phyloP scores from a whole-genome alignment of 2,329 filamentous ascomycete genomes.

The Sclerotinia sclerotiorum region DNA sequence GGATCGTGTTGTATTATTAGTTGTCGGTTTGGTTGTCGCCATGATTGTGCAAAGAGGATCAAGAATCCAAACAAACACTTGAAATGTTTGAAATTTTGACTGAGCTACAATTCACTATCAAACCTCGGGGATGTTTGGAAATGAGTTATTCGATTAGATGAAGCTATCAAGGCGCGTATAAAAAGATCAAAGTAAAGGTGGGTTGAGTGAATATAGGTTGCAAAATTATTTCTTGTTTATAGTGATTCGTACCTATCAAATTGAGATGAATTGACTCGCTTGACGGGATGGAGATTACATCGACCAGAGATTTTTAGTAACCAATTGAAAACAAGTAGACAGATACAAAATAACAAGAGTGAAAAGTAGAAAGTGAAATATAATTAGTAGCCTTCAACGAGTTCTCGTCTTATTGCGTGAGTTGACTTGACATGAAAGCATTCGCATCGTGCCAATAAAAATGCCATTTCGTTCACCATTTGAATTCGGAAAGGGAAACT shows the following conservation, averaged over 20 bases:
- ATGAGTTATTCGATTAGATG: not conserved
- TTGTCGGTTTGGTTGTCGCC: slow-evolving; percentile 4
- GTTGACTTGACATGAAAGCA: not conserved
- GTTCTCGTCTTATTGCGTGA: too few relatives aligned
- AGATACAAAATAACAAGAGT: not conserved
- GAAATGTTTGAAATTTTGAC: not conserved
- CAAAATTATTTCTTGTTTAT: not conserved
- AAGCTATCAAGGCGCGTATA: not conserved
- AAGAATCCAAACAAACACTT: slow-evolving; percentile 11
- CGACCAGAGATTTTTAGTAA: not conserved
- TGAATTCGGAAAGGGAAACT: not conserved
- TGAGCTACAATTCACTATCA: slow-evolving; percentile 9
- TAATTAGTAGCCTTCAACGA: not conserved
- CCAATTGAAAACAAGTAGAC: not conserved
- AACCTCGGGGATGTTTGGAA: not conserved
- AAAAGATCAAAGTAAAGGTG: not conserved
- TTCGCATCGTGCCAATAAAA: too few relatives aligned
- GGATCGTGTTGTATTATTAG: not conserved
- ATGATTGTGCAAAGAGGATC: slow-evolving; percentile 7
- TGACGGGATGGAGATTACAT: not conserved
- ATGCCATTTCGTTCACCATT: too few relatives aligned
- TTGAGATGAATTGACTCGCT: slow-evolving; percentile 1
- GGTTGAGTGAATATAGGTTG: not conserved
- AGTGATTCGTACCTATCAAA: not conserved
- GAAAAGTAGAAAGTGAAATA: not conserved